Base-by-base conservation (phyloP, 805 yeast species). In the Nakazawaea ernobii region DNA sequence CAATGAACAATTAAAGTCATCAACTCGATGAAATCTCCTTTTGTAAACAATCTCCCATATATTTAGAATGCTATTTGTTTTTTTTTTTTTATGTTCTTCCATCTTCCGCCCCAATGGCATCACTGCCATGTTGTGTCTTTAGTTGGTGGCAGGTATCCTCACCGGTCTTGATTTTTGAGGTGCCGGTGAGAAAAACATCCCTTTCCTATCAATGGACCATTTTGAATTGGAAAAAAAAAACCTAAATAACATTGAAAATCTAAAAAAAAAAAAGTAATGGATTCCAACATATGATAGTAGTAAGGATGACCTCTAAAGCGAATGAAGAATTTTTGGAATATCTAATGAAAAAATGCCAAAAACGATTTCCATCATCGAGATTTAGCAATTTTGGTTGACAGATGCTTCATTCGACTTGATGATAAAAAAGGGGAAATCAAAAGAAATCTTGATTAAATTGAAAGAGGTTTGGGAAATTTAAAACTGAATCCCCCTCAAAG, bases 21-120 rank as follows among this genome's bases (percentile, higher is more conserved):
- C 10, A 9, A 9, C n/a, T 24, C n/a, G n/a, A 17, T 26, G 14
- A 15, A 14, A 27, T 36, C 24, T 29, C 46, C 47, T 37, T 43
- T 37, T 43, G 47, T 26, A 13, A 32, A 38, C 47, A 43, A 38
- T 24, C 10, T 43, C 24, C 24, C 47, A 43, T 35, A 26, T 35
- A 41, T 43, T 43, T 28, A 28, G 24, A 43, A 43, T 43, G 47
- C 29, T 37, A 38, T 37, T 43, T 30, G 36, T 43, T 43, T 30
- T 37, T 32, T 37, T 17, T 37, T 20, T 17, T 10, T n/a, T 27
- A 36, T 36, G n/a, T n/a, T n/a, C n/a, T n/a, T n/a, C n/a, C n/a
- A n/a, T 13, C 17, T 13, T 35, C 17, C n/a, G 9, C 15, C 20
- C 10, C 9, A 6, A 35, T 14, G 8, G n/a, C n/a, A n/a, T n/a